Base-by-base conservation (phyloP, 345 rosid genomes). In the Orychophragmus violaceus region DNA sequence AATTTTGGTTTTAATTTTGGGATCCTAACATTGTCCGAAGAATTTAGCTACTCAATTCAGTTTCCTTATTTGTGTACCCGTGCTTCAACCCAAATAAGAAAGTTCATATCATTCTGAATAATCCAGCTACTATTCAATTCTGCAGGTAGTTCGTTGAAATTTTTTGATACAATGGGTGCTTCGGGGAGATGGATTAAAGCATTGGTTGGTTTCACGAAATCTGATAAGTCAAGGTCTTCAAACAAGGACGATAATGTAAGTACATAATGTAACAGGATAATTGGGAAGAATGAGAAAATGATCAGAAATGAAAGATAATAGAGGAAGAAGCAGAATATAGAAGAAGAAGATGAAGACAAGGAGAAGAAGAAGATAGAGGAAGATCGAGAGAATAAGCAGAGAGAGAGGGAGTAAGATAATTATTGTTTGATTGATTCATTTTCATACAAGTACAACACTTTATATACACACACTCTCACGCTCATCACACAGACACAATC, bases 141-240 rank as follows among this genome's bases (percentile, higher is more conserved):
- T 51, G 69, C 74, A 82, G 85, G 70, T 64, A 6, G 22, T n/a
- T 49, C 12, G 17, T 57, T n/a, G n/a, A n/a, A 33, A 33, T 33
- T 72, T 25, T 50, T 30, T 48, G 37, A 48, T 28, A 66, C 63
- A 65, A 95, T 95, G 99, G 99, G 99, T 72, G 91, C 86, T 66
- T 83, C 97, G 0, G 95, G 97, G 36, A 91, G 85, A 84, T 95
- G 99, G 99, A 79, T 95, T 63, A 91, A 80, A 79, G 87, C 98
- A 59, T 77, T 91, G 77, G 84, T 95, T 74, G 90, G 98, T 66
- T 78, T 87, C 66, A 86, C 79, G 68, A 91, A 86, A 79, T 76
- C 89, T 27, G 94, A 85, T 61, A 91, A 86, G 76, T 83, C 88
- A 5, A 85, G 37, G 23, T 85, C 96, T 62, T 83, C 85, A n/a